These are phyloP conservation scores for Salix arbutifolia DNA, from an alignment of 345 rosid genomes.

Conservation along the genomic window DNA sequence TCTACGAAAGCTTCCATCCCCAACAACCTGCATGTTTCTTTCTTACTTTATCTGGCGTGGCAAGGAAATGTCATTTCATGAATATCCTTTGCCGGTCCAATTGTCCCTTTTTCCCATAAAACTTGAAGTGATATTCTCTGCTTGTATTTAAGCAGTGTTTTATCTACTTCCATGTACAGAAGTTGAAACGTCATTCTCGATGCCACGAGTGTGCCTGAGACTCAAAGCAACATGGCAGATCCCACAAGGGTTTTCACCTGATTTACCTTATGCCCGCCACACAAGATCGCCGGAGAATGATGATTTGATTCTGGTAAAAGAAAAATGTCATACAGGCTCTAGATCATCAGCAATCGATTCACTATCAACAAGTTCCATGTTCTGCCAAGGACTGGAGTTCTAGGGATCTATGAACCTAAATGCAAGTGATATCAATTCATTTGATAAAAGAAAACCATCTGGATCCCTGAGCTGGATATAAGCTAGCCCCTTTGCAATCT, in stretches of 20 bases:
- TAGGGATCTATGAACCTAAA: constrained; percentile 52
- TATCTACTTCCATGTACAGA: not conserved
- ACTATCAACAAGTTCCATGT: not conserved
- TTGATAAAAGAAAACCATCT: constrained; percentile 83
- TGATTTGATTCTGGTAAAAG: not conserved
- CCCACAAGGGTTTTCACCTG: not conserved
- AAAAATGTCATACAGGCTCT: not conserved
- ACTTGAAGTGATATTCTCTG: not conserved
- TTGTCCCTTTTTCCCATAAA: not conserved
- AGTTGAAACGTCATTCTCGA: not conserved
- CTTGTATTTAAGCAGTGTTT: not conserved
- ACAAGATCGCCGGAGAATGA: not conserved
- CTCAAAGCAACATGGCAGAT: not conserved
- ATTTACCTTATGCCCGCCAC: not conserved
- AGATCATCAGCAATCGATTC: not conserved
- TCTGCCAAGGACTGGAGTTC: not conserved
- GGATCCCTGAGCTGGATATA: constrained; percentile 75
- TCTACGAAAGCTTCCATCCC: not conserved
- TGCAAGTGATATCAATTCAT: constrained; percentile 74
- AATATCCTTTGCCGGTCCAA: not conserved
- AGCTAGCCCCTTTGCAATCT: constrained; percentile 38
- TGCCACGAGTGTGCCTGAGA: not conserved
- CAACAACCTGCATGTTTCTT: not conserved
- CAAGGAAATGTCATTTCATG: not conserved
- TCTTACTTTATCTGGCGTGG: not conserved